Evolutionary conservation across 1,284 basidiomycete species (phyloP), one percentile per base, ranked within the genome.

Genomic region (Apiotrichum veenhuisii): DNA sequence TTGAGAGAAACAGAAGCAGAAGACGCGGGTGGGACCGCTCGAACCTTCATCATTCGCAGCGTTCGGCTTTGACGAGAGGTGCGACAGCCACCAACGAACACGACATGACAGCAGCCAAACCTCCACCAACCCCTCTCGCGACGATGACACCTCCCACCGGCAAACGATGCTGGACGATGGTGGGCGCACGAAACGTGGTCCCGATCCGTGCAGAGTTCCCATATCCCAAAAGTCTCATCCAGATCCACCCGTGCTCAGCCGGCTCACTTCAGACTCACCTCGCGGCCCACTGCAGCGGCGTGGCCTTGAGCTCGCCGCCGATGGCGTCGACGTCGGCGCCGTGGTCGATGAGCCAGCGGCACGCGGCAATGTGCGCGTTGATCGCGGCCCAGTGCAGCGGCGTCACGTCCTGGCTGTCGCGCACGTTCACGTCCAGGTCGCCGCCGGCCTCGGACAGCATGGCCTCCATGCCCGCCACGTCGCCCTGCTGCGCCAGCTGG

Each of bases 211-310:
- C n/a, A n/a, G n/a, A n/a, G n/a, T n/a, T n/a, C n/a, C n/a, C n/a
- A n/a, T n/a, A n/a, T n/a, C n/a, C n/a, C n/a, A n/a, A n/a, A n/a
- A n/a, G n/a, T n/a, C 3, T 5, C 10, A 17, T 36, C 34, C 34
- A 3, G 34, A 17, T 11, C 34, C 34, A 11, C 12, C 12, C 34
- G 34, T 36, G 12, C 12, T 36, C 34, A 33, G n/a, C n/a, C n/a
- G n/a, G n/a, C 1, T 23, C 23, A 15, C 22, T 15, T 44, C 17
- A 7, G 1, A 66, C 77, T 54, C 51, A 80, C 71, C 82, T 84
- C 1, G 95, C 92, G 0, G 95, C 94, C 96, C 96, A 99, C 75
- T 98, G 95, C 79, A 98, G 82, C 0, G 96, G 93, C 1, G 93
- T 96, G 1, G 94, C 95, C n/a, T 87, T 82, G 33, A 99, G 83